Evolutionary conservation across 192 early-diverging fungal species (phyloP).

Genomic region (Radiomyces spectabilis): DNA sequence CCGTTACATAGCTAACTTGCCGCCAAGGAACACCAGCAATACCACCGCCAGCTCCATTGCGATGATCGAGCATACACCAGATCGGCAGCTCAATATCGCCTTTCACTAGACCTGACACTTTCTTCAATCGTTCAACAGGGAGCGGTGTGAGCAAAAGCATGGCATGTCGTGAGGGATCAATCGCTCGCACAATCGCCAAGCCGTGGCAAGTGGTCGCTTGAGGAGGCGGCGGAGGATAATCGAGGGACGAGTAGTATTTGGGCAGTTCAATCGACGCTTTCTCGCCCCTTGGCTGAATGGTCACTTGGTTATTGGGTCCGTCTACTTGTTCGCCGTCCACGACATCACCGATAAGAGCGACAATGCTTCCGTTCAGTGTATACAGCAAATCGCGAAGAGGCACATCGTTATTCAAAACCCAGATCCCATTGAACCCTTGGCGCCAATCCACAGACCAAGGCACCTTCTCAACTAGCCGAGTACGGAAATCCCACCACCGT

Average conservation of each 20-base stretch:
- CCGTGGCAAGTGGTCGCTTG: constrained; percentile 49
- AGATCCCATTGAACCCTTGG: constrained; percentile 44
- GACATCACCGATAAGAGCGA: constrained; percentile 61
- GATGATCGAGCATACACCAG: constrained; percentile 33
- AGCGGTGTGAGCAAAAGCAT: constrained; percentile 54
- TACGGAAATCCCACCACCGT: constrained; percentile 46
- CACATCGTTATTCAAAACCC: constrained; percentile 68
- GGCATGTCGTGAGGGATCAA: constrained; percentile 44
- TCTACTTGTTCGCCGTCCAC: constrained; percentile 1
- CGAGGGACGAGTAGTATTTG: constrained; percentile 32
- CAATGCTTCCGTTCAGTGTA: constrained; percentile 79
- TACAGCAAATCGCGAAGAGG: constrained; percentile 71
- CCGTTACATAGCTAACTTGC: constrained; percentile 39
- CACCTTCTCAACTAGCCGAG: constrained; percentile 40
- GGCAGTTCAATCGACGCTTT: no score
- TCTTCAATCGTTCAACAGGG: constrained; percentile 18
- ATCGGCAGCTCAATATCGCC: constrained; percentile 47
- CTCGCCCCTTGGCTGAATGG: no score
- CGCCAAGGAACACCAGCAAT: constrained; percentile 46
- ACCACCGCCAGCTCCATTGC: constrained; percentile 10
- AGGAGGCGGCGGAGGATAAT: constrained; percentile 36
- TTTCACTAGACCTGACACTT: constrained; percentile 40
- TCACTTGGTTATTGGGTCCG: no score
- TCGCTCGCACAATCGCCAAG: constrained; percentile 58
- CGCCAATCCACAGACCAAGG: constrained; percentile 61